Evolutionary conservation across 2,329 filamentous ascomycete species (phyloP).

Genomic region (Microsporum audouinii): DNA sequence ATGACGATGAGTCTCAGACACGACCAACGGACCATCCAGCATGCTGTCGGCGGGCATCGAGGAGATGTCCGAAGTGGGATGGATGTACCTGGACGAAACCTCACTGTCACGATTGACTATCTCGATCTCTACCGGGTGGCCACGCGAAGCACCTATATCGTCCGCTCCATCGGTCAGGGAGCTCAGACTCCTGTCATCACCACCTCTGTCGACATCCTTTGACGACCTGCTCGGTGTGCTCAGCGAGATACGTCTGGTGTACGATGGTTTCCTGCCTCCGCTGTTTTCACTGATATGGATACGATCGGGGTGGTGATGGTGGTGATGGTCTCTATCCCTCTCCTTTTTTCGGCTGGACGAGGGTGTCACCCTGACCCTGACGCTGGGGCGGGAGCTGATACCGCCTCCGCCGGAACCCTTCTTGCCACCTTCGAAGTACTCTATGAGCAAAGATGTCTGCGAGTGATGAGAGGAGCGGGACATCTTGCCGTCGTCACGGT

Average conservation of each 20-base stretch:
- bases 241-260: slow-evolving; percentile 57
- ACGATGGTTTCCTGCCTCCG: slow-evolving; percentile 59
- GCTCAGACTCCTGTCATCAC: slow-evolving; percentile 49
- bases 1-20: slow-evolving; percentile 36
- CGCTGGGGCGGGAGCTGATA: slow-evolving; percentile 63
- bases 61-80: slow-evolving; percentile 73
- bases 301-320: slow-evolving; percentile 58
- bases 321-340: slow-evolving; percentile 22
- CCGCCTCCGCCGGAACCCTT: slow-evolving; percentile 34
- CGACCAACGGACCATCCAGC: slow-evolving; percentile 44
- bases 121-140: slow-evolving; percentile 75
- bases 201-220: slow-evolving; percentile 23
- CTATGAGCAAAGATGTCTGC: slow-evolving; percentile 83
- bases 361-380: slow-evolving; percentile 68
- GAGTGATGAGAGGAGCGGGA: slow-evolving; percentile 48
- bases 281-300: slow-evolving; percentile 78
- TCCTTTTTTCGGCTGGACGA: slow-evolving; percentile 49
- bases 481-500: slow-evolving; percentile 41
- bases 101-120: slow-evolving; percentile 62
- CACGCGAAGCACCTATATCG: slow-evolving; percentile 53
- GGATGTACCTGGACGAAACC: slow-evolving; percentile 54
- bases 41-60: slow-evolving; percentile 64
- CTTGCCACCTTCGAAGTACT: slow-evolving; percentile 83
- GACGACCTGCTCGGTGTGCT: slow-evolving; percentile 31
- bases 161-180: slow-evolving; percentile 57